Evolutionary conservation across 108 stramenopile species (phyloP), one percentile per base, ranked within the genome.

Genomic region (Mediolabrus comicus): DNA sequence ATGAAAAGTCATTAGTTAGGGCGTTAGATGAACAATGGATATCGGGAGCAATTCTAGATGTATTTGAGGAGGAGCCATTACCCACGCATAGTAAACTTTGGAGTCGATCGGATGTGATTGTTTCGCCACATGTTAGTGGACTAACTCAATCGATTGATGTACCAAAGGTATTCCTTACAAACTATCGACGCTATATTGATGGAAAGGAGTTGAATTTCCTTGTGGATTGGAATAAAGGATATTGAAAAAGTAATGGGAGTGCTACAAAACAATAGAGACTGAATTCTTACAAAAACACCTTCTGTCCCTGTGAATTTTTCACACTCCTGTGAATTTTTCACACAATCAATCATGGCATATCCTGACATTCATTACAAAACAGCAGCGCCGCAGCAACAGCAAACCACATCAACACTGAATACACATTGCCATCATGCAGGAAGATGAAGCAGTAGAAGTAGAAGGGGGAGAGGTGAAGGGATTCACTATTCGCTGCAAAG

Each of bases 21-120:
- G 71, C 84, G 49, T 46, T 84, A n/a, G 77, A 84, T 19, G 14
- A 64, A 3, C 35, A 59, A 19, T 66, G 75, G 35, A 69, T 84
- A 35, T 81, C 80, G 43, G 80, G 73, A 16, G 84, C 84, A 14
- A 84, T 84, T 29, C 62, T 84, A 13, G 84, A 84, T 71, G 84
- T 84, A 10, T 81, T 84, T 34, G 73, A 36, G 29, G 38, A 16
- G 49, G 84, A 84, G 70, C 84, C 84, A 26, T 43, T 84, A 36
- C 76, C 84, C 11, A 34, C 14, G 16, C 24, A 54, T 0, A 84
- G 79, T 65, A 49, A 64, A n/a, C 36, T 84, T 24, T 84, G 80
- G 84, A 43, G 60, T 25, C 69, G 62, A 43, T 38, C 76, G 0
- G 53, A 79, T 16, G 84, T 84, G 14, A 66, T 57, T 28, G 31